Base-by-base conservation (phyloP, 2,329 filamentous ascomycete species). In the Monosporascus sp. region DNA sequence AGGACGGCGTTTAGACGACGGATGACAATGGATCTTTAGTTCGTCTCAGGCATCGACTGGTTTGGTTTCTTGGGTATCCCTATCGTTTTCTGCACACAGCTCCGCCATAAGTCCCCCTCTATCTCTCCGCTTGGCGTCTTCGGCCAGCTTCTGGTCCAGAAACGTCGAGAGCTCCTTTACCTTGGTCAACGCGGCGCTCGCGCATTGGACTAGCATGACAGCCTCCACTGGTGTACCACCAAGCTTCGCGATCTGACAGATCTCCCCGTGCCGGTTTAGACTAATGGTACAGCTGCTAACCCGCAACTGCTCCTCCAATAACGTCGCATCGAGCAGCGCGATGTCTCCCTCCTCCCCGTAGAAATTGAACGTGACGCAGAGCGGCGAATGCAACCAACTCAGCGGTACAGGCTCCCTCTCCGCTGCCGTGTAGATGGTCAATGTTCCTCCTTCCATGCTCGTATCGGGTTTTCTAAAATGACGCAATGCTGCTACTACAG, bases 381-480 rank as follows among this genome's bases (percentile, higher is more conserved):
- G 87, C 1, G 94, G 94, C 62, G 90, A 88, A 72, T 97, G 94
- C 59, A 97, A 82, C 77, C 96, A 90, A 63, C 89, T 91, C 57
- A 99, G 78, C 47, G 91, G 86, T 46, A 97, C 90, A 0, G 93
- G 93, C 59, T 96, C 92, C 58, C 94, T 81, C 75, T 99, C 93
- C 14, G 88, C 85, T 3, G 88, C 72, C 2, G 87, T 89, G 73
- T 93, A 96, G 44, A 97, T 84, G 2, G 88, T 95, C 59, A 97
- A 82, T 31, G 84, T 82, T 63, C 92, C 91, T 53, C 90, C 91
- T 63, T 91, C 87, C 37, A 97, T 89, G 62, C 86, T 86, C 6
- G 92, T 90, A 68, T 97, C 94, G 1, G 91, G 92, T 65, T 92
- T 87, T 57, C 90, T 84, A 74, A 96, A 99, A 73, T 97, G 93